phyloP scores from a whole-genome alignment of 805 yeast species.

The Zygoascus flipseniorum region DNA sequence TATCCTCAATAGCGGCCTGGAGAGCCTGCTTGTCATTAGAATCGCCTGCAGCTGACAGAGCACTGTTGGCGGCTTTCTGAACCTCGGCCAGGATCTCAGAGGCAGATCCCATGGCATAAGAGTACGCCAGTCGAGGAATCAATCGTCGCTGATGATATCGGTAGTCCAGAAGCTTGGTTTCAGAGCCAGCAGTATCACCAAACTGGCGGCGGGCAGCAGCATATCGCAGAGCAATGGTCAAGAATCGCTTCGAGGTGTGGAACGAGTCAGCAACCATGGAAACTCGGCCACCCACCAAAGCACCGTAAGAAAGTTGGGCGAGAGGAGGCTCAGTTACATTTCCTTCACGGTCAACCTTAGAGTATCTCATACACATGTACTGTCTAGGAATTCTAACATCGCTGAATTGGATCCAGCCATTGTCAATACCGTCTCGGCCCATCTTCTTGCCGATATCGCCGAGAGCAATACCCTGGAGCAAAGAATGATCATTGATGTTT shows the following conservation, averaged over 20 bases:
- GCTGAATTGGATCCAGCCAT: constrained; percentile 92
- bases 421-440: constrained; percentile 95
- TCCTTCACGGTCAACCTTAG: constrained; percentile 62
- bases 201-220: constrained; percentile 89
- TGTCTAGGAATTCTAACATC: constrained; percentile 76
- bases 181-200: constrained; percentile 41
- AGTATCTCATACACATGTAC: constrained; percentile 73
- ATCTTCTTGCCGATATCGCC: constrained; percentile 94
- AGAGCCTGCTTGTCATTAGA: constrained; percentile 41
- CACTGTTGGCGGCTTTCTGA: constrained; percentile 35
- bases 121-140: constrained; percentile 73
- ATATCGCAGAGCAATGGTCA: constrained; percentile 80
- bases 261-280: constrained; percentile 82
- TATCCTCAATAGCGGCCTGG: constrained; percentile 41
- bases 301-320: constrained; percentile 83
- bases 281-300: constrained; percentile 82
- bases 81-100: constrained; percentile 48
- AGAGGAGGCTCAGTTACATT: constrained; percentile 71
- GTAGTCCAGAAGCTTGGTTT: constrained; percentile 73
- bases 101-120: constrained; percentile 68
- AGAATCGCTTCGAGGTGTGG: constrained; percentile 68
- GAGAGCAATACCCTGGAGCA: constrained; percentile 70
- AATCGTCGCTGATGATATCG: constrained; percentile 84
- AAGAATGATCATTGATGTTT: constrained; percentile 54
- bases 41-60: constrained; percentile 33